These are phyloP conservation scores for Emericellopsis atlantica DNA, from an alignment of 2,329 filamentous ascomycete species.

Conservation along the genomic window DNA sequence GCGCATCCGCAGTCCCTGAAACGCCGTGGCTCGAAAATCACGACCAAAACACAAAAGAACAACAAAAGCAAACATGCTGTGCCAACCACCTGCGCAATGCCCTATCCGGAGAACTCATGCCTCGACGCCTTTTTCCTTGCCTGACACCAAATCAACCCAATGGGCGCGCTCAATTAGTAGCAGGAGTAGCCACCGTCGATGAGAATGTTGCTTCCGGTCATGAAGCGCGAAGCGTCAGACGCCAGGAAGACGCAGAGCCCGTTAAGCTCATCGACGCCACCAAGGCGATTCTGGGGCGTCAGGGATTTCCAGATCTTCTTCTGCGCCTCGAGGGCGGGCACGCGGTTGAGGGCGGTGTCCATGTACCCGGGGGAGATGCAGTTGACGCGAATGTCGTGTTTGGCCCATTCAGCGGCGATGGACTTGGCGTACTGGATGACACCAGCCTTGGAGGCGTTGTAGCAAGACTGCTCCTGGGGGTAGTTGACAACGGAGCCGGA, in stretches of 20 bases:
- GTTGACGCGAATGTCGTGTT: constrained; percentile 71
- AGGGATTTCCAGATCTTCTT: constrained; percentile 70
- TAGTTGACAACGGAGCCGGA: constrained; percentile 77
- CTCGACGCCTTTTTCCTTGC: too few species aligned
- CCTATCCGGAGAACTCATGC: too few species aligned
- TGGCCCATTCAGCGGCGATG: constrained; percentile 74
- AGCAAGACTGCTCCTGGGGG: constrained; percentile 71
- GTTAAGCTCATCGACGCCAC: constrained; percentile 64
- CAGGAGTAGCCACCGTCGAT: constrained; percentile 61
- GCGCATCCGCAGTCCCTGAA: too few species aligned
- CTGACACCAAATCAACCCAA: too few species aligned
- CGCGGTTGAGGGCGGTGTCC: constrained; percentile 72
- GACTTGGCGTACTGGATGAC: constrained; percentile 70
- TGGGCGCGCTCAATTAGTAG: constrained; percentile 29
- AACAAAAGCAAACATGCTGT: too few species aligned
- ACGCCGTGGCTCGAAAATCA: too few species aligned
- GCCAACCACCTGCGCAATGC: too few species aligned
- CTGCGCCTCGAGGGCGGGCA: constrained; percentile 65
- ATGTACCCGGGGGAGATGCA: constrained; percentile 78
- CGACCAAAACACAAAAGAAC: too few species aligned
- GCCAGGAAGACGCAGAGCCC: constrained; percentile 66
- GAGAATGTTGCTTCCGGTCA: constrained; percentile 64
- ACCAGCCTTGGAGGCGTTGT: constrained; percentile 75
- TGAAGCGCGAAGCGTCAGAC: constrained; percentile 59
- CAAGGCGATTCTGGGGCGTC: constrained; percentile 63